Evolutionary conservation across 1,139 yeast genomes (phyloP).

Genomic region (Hansenula anomala): DNA sequence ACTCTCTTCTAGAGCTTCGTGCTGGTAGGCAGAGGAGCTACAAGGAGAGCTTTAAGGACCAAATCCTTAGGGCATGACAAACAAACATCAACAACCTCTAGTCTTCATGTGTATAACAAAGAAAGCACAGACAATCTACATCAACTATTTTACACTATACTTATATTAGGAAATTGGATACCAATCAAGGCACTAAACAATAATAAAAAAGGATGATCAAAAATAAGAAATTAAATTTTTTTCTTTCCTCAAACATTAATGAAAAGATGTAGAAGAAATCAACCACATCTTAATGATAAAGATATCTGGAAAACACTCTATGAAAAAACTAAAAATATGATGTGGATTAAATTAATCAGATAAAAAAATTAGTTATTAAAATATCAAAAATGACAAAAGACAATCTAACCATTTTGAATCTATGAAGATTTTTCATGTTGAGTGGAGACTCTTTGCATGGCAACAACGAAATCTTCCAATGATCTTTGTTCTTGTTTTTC

Average conservation of each 20-base stretch:
- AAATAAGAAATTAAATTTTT: background rate
- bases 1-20: too few species aligned
- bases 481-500: conserved; percentile 64
- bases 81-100: too few species aligned
- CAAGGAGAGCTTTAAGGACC: background rate
- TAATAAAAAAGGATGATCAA: background rate
- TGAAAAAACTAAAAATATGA: conserved; percentile 2
- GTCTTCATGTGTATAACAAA: too few species aligned
- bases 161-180: conserved; percentile 3
- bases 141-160: background rate
- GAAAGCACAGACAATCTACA: background rate
- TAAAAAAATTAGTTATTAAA: conserved; percentile 3
- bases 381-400: background rate
- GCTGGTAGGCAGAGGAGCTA: too few species aligned
- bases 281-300: background rate
- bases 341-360: conserved; percentile 1
- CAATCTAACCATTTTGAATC: conserved; percentile 6
- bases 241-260: background rate
- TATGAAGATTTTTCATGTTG: conserved; percentile 74
- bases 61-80: too few species aligned
- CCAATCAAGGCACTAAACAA: background rate
- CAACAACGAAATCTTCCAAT: conserved; percentile 90
- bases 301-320: background rate
- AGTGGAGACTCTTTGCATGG: conserved; percentile 98
- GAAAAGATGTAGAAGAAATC: background rate